A percentile compares a stretch with the other conserved stretches of the same genome.
phyloP scores from a whole-genome alignment of 148 eudicot species.

The Chenopodium suecicum region DNA sequence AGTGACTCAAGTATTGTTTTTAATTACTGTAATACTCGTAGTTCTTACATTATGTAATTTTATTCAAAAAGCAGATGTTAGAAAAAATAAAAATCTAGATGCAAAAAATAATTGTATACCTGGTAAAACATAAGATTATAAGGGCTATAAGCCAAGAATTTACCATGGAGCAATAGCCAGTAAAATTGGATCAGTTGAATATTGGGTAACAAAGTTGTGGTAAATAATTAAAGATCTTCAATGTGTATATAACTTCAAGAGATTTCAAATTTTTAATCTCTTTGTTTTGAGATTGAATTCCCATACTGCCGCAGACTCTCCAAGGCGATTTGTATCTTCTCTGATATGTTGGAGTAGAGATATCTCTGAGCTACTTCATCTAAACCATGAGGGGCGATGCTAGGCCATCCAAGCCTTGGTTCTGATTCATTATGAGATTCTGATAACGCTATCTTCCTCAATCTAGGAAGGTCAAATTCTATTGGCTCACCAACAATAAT shows the following conservation, averaged over 20 bases:
- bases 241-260: not conserved
- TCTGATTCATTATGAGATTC: conserved; percentile 41
- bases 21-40: too few relatives aligned
- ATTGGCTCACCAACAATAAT: conserved; percentile 82
- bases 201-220: too few relatives aligned
- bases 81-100: too few relatives aligned
- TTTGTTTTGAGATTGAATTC: conserved; percentile 28
- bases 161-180: not conserved
- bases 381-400: conserved; percentile 36
- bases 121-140: too few relatives aligned
- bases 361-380: conserved; percentile 75
- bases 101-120: too few relatives aligned
- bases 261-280: not conserved
- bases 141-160: too few relatives aligned
- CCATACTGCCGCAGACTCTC: conserved; percentile 56
- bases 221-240: too few relatives aligned
- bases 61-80: too few relatives aligned
- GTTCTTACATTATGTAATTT: too few relatives aligned
- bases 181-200: not conserved
- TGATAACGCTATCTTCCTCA: conserved; percentile 52
- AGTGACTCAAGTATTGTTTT: too few relatives aligned
- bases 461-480: conserved; percentile 63
- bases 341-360: conserved; percentile 71
- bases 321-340: conserved; percentile 62
- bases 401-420: conserved; percentile 61